Conservation (phyloP, 306 rosid genomes). For the Vigna radiata region DNA sequence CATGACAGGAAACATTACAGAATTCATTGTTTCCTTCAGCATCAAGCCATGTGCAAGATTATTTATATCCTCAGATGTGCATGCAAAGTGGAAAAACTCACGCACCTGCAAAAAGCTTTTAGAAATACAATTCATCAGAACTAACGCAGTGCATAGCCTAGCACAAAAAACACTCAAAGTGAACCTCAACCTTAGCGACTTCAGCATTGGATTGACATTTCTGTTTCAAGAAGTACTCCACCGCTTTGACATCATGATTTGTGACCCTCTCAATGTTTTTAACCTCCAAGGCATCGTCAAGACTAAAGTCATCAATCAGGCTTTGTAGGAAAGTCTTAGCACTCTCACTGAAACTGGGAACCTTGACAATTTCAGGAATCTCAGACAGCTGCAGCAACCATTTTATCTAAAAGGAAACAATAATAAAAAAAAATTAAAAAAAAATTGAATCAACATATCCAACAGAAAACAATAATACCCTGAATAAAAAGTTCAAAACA, state of each 20-base stretch:
- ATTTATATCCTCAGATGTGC: constrained; percentile 94
- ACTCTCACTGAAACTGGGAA: constrained; percentile 75
- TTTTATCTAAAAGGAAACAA: constrained; percentile 59
- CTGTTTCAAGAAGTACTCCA: constrained; percentile 85
- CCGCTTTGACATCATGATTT: constrained; percentile 92
- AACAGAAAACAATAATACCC: not conserved
- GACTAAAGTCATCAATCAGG: constrained; percentile 60
- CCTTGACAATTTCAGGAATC: constrained; percentile 71
- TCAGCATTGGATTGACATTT: constrained; percentile 72
- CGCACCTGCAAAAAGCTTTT: constrained; percentile 59
- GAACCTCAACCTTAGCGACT: constrained; percentile 64
- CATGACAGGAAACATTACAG: constrained; percentile 73
- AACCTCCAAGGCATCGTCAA: constrained; percentile 71
- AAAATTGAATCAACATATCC: not conserved
- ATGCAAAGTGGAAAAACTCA: constrained; percentile 90
- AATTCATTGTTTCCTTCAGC: constrained; percentile 72
- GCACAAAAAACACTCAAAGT: not conserved
- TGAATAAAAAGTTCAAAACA: not conserved
- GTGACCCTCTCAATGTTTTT: constrained; percentile 78
- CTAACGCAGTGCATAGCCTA: constrained; percentile 7
- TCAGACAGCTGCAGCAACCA: constrained; percentile 76
- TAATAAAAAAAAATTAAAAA: too few species aligned
- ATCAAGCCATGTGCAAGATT: constrained; percentile 90
- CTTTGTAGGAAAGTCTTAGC: constrained; percentile 63
- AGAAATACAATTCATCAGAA: constrained; percentile 23